Percentiles rank a stretch among this genome's conserved stretches.
phyloP scores from a whole-genome alignment of 2,329 filamentous ascomycete species.

The Dactylellina cionopaga region DNA sequence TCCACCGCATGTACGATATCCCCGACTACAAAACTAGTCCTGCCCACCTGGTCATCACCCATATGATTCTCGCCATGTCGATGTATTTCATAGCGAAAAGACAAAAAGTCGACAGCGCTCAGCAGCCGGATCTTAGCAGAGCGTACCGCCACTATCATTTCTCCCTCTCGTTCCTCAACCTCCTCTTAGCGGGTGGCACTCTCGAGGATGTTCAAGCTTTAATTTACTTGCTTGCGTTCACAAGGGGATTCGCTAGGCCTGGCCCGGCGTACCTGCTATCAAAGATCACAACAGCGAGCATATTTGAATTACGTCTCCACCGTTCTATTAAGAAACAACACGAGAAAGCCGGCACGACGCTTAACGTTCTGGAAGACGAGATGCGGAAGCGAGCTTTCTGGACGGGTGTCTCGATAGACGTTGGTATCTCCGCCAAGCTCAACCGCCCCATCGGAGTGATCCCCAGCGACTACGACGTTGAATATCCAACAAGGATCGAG shows the following conservation, averaged over 20 bases:
- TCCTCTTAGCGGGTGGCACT: constrained; percentile 71
- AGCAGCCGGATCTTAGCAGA: constrained; percentile 69
- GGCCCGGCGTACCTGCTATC: constrained; percentile 77
- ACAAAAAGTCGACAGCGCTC: constrained; percentile 58
- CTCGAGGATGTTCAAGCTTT: constrained; percentile 77
- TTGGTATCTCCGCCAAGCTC: constrained; percentile 77
- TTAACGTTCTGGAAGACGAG: constrained; percentile 73
- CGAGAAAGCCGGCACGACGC: constrained; percentile 61
- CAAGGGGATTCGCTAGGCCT: constrained; percentile 81
- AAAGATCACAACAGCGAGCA: constrained; percentile 72
- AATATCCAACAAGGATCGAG: constrained; percentile 75
- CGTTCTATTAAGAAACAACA: constrained; percentile 72
- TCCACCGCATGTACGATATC: constrained; percentile 76
- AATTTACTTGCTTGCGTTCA: constrained; percentile 75
- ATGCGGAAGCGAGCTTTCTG: constrained; percentile 83
- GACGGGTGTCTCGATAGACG: constrained; percentile 73
- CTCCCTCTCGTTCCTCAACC: constrained; percentile 73
- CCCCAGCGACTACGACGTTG: constrained; percentile 79
- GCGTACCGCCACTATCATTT: constrained; percentile 84
- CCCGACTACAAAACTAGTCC: constrained; percentile 70
- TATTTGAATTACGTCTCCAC: constrained; percentile 79
- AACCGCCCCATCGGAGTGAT: constrained; percentile 80
- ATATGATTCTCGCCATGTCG: constrained; percentile 82
- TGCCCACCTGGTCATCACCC: constrained; percentile 75
- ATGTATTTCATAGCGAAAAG: constrained; percentile 80